A percentile compares a stretch with the other conserved stretches of the same genome.
Conservation (phyloP, 2,329 filamentous ascomycete genomes). For the Byssothecium circinans region DNA sequence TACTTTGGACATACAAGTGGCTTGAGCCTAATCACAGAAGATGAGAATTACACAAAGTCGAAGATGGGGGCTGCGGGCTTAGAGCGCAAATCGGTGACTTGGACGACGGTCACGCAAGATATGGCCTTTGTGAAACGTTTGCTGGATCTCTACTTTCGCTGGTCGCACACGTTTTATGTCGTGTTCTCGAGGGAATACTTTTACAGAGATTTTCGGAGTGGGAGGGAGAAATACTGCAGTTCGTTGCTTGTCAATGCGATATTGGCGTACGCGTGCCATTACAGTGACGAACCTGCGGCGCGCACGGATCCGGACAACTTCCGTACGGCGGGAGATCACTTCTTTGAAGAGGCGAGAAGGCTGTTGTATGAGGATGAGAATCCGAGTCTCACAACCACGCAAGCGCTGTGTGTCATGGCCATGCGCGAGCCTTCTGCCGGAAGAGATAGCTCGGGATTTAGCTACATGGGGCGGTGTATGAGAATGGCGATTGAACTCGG, state of each 20-base stretch:
- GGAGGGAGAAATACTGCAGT: slow-evolving; percentile 67
- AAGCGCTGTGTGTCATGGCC: slow-evolving; percentile 75
- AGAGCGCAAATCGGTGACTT: slow-evolving; percentile 39
- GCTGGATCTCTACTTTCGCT: slow-evolving; percentile 66
- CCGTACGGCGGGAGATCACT: slow-evolving; percentile 70
- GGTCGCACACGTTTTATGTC: slow-evolving; percentile 76
- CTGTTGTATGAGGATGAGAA: slow-evolving; percentile 61
- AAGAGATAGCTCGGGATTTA: slow-evolving; percentile 72
- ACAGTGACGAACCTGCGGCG: slow-evolving; percentile 66
- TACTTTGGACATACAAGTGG: slow-evolving; percentile 44
- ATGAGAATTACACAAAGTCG: slow-evolving; percentile 33
- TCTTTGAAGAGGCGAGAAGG: slow-evolving; percentile 69
- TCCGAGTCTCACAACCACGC: slow-evolving; percentile 69
- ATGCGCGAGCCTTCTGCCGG: slow-evolving; percentile 73
- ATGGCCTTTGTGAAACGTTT: slow-evolving; percentile 63
- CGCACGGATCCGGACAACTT: slow-evolving; percentile 64
- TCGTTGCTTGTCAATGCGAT: slow-evolving; percentile 67
- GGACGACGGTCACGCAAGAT: slow-evolving; percentile 66
- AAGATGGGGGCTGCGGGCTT: slow-evolving; percentile 9
- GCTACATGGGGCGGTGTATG: slow-evolving; percentile 71
- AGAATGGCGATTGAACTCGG: slow-evolving; percentile 73
- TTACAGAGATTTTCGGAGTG: slow-evolving; percentile 64
- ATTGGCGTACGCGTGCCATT: slow-evolving; percentile 67
- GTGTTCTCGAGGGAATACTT: slow-evolving; percentile 73
- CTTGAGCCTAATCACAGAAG: slow-evolving; percentile 40